Conservation (phyloP, 495 filamentous ascomycete species). For the Aspergillus indologenus region DNA sequence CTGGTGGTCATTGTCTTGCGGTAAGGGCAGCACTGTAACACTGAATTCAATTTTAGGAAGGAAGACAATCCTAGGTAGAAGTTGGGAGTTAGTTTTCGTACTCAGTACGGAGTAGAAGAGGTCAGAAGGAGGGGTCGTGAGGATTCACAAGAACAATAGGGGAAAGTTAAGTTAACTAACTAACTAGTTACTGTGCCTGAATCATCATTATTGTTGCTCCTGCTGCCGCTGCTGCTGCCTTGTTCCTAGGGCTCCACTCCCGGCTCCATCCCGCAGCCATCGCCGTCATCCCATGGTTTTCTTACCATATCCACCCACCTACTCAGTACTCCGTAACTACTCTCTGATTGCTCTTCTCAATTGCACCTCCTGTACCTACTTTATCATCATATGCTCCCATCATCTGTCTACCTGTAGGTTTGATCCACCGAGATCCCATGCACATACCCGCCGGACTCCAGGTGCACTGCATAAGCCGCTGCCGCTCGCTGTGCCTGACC, state of each 20-base stretch:
- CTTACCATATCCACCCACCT: background rate
- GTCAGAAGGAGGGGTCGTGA: background rate
- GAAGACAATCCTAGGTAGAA: background rate
- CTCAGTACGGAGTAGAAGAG: too few species aligned
- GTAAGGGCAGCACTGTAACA: conserved; percentile 8
- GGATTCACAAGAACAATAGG: too few species aligned
- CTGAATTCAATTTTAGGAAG: background rate
- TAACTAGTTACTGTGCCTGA: too few species aligned
- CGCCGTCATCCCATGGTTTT: conserved; percentile 5
- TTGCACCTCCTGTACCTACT: background rate
- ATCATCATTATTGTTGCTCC: too few species aligned
- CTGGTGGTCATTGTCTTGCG: background rate
- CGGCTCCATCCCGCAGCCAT: background rate
- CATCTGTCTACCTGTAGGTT: conserved; percentile 8
- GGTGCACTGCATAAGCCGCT: background rate
- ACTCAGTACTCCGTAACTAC: too few species aligned
- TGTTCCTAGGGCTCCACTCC: background rate
- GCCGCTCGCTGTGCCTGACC: background rate
- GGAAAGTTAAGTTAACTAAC: too few species aligned
- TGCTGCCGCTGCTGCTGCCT: conserved; percentile 1
- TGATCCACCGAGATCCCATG: conserved; percentile 3
- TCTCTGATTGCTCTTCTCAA: too few species aligned
- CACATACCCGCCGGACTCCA: conserved; percentile 9
- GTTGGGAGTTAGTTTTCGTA: too few species aligned
- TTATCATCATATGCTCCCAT: conserved; percentile 4